These are phyloP conservation scores for Coccomyxa subellipsoidea DNA, from an alignment of 163 green algal species.

Conservation along the genomic window DNA sequence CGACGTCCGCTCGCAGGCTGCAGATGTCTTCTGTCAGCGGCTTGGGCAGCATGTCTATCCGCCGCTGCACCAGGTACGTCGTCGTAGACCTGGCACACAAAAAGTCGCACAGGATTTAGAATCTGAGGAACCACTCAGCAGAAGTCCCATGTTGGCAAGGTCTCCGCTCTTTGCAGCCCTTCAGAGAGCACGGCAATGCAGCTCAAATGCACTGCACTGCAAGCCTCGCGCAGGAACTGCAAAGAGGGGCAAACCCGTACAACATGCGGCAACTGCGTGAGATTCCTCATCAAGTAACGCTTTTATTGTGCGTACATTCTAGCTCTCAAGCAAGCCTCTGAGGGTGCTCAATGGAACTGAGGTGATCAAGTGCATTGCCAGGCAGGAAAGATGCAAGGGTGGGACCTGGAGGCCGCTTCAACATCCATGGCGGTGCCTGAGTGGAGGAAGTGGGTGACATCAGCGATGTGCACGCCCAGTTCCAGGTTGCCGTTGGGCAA, in stretches of 20 bases:
- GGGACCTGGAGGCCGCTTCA: constrained; percentile 61
- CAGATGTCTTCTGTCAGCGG: constrained; percentile 95
- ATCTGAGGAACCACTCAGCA: too few relatives aligned
- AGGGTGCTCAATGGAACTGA: too few relatives aligned
- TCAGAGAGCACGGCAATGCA: too few relatives aligned
- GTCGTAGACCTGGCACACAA: constrained; percentile 72
- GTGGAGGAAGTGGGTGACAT: constrained; percentile 92
- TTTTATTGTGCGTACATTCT: too few relatives aligned
- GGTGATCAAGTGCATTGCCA: not conserved
- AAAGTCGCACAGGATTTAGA: not conserved
- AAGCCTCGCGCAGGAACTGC: too few relatives aligned
- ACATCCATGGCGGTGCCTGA: constrained; percentile 81
- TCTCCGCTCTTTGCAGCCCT: too few relatives aligned
- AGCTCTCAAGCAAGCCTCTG: too few relatives aligned
- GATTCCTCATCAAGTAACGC: too few relatives aligned
- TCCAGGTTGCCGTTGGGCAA: constrained; percentile 66
- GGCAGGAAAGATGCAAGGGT: not conserved
- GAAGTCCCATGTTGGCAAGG: too few relatives aligned
- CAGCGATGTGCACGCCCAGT: constrained; percentile 93
- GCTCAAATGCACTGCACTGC: too few relatives aligned
- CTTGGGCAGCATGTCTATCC: constrained; percentile 99
- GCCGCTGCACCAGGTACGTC: constrained; percentile 90
- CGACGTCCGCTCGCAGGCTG: constrained; percentile 79
- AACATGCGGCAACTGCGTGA: too few relatives aligned
- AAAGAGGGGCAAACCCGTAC: too few relatives aligned